phyloP scores from a whole-genome alignment of 768 basidiomycete genomes.

The Kwoniella sp. region DNA sequence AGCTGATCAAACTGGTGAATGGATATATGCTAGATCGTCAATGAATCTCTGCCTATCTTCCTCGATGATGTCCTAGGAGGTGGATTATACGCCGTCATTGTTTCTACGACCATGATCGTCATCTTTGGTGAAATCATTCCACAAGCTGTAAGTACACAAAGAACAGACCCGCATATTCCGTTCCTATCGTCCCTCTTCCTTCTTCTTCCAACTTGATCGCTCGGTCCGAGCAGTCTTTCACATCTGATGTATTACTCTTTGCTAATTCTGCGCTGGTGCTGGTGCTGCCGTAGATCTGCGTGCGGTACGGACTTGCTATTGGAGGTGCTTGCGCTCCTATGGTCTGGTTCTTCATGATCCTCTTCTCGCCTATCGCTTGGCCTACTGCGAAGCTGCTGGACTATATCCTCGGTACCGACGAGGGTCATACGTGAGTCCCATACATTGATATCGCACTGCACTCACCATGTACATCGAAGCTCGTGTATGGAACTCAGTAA shows the following conservation, averaged over 20 bases:
- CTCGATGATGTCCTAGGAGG: constrained; percentile 58
- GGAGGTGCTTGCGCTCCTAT: constrained; percentile 77
- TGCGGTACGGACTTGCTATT: constrained; percentile 74
- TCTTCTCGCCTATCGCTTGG: constrained; percentile 75
- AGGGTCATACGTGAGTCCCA: constrained; percentile 58
- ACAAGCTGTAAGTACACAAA: constrained; percentile 57
- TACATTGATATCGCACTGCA: too few species aligned
- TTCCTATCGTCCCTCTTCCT: too few species aligned
- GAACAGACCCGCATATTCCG: too few species aligned
- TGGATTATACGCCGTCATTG: constrained; percentile 59
- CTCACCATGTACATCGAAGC: too few species aligned
- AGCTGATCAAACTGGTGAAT: too few species aligned
- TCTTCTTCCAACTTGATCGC: too few species aligned
- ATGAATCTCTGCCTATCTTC: constrained; percentile 59
- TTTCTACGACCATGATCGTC: constrained; percentile 53
- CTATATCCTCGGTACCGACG: constrained; percentile 71
- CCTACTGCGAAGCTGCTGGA: constrained; percentile 75
- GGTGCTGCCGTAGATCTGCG: constrained; percentile 62
- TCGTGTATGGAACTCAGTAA: too few species aligned
- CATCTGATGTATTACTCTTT: too few species aligned
- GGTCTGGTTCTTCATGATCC: constrained; percentile 72
- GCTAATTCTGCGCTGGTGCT: background rate
- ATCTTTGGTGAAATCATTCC: constrained; percentile 64
- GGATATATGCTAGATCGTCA: constrained; percentile 41
- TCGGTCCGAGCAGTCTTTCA: too few species aligned